These are phyloP conservation scores for Coniosporium tulheliwenetii DNA, from an alignment of 2,329 filamentous ascomycete species.

Conservation along the genomic window DNA sequence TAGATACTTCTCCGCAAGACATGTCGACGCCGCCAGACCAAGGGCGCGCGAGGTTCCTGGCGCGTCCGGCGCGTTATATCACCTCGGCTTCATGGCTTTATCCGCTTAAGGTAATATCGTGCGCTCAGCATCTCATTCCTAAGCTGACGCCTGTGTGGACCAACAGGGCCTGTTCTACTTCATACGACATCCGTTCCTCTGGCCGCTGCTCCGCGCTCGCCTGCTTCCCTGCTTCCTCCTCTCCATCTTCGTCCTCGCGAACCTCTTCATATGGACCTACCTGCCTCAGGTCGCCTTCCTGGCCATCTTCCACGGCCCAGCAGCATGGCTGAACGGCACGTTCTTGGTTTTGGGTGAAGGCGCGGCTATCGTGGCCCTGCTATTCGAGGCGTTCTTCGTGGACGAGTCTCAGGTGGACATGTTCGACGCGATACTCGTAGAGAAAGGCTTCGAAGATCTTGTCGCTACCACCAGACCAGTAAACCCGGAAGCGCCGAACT, in stretches of 20 bases:
- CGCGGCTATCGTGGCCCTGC: constrained; percentile 43
- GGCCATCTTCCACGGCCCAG: constrained; percentile 60
- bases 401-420: constrained; percentile 64
- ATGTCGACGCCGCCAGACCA: no score
- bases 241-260: constrained; percentile 65
- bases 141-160: no score
- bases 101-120: constrained; percentile 24
- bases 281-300: constrained; percentile 81
- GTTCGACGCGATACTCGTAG: constrained; percentile 70
- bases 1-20: no score
- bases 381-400: constrained; percentile 36
- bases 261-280: constrained; percentile 80
- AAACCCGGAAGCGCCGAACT: constrained; percentile 53
- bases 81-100: constrained; percentile 24
- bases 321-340: constrained; percentile 80
- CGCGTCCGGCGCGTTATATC: not conserved
- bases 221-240: constrained; percentile 70
- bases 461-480: constrained; percentile 43
- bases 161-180: constrained; percentile 69
- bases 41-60: not conserved
- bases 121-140: constrained; percentile 12
- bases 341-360: constrained; percentile 64
- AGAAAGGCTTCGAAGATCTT: constrained; percentile 54
- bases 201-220: constrained; percentile 62
- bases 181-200: constrained; percentile 58